Percentiles rank a stretch among this genome's conserved stretches.
Evolutionary conservation across 139 green algal genomes (phyloP).

Genomic region (Chlorella sorokiniana): DNA sequence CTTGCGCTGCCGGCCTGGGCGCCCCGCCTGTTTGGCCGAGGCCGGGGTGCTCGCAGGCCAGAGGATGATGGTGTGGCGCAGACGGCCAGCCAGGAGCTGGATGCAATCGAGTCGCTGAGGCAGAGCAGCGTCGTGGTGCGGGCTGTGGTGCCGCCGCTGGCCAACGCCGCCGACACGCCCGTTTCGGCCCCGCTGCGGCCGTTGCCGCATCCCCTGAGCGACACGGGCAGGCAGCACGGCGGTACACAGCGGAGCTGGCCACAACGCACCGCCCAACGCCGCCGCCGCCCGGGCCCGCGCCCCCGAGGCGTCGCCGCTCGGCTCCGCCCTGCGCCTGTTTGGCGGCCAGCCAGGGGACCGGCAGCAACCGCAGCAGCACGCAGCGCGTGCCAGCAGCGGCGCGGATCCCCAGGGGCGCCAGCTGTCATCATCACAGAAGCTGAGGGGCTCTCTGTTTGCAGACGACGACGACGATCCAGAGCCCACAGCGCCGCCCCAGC

Average conservation of each 20-base stretch:
- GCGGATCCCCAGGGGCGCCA: not conserved
- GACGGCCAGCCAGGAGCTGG: not conserved
- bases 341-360: not conserved
- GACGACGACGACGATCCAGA: not conserved
- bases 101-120: not conserved
- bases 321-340: not conserved
- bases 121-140: constrained; percentile 21
- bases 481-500: not conserved
- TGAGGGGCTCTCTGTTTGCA: not conserved
- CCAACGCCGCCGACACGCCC: not conserved
- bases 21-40: not conserved
- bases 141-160: not conserved
- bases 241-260: not conserved
- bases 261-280: no score
- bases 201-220: no score
- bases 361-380: not conserved
- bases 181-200: not conserved
- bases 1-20: not conserved
- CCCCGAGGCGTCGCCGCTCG: no score
- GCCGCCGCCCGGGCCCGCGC: no score
- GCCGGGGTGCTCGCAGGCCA: no score
- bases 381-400: no score
- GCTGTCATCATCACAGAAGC: not conserved
- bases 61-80: not conserved
- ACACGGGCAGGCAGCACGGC: no score